phyloP scores from a whole-genome alignment of 2,329 filamentous ascomycete species.

The Cordyceps fumosorosea region DNA sequence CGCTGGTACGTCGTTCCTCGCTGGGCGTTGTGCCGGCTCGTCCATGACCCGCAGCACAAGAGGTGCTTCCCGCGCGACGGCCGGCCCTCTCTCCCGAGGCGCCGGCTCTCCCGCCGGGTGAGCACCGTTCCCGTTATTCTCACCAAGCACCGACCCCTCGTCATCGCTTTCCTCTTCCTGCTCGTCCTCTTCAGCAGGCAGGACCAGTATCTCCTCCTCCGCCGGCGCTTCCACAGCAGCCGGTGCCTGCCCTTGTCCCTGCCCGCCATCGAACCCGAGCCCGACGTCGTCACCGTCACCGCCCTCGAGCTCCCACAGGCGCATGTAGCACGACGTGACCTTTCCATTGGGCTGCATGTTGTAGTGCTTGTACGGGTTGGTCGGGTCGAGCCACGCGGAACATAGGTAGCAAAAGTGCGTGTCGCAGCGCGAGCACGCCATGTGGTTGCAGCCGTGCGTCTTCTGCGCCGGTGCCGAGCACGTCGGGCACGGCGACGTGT shows the following conservation, averaged over 20 bases:
- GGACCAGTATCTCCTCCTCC: conserved; percentile 17
- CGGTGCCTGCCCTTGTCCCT: conserved; percentile 12
- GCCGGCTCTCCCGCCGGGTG: not conserved
- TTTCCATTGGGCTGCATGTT: conserved; percentile 53
- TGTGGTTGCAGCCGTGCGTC: conserved; percentile 91
- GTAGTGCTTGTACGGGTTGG: conserved; percentile 84
- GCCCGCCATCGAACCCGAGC: conserved; percentile 36
- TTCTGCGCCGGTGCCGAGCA: conserved; percentile 84
- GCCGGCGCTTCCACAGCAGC: conserved; percentile 15
- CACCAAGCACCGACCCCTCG: conserved; percentile 16
- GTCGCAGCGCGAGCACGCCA: conserved; percentile 84
- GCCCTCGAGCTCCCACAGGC: conserved; percentile 82
- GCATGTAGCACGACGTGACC: conserved; percentile 66
- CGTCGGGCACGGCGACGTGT: conserved; percentile 85
- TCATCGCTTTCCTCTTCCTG: conserved; percentile 22
- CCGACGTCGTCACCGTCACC: conserved; percentile 61
- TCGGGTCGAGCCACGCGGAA: conserved; percentile 72
- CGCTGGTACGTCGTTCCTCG: not conserved
- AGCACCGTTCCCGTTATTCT: not conserved
- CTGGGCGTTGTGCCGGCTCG: conserved; percentile 23
- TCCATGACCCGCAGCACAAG: conserved; percentile 49
- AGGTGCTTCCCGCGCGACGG: conserved; percentile 49
- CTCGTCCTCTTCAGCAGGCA: conserved; percentile 28
- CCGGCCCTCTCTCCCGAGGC: conserved; percentile 16
- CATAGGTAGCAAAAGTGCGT: conserved; percentile 96